Conservation (phyloP, 1,284 basidiomycete genomes). For the Ceratobasidium theobromae region DNA sequence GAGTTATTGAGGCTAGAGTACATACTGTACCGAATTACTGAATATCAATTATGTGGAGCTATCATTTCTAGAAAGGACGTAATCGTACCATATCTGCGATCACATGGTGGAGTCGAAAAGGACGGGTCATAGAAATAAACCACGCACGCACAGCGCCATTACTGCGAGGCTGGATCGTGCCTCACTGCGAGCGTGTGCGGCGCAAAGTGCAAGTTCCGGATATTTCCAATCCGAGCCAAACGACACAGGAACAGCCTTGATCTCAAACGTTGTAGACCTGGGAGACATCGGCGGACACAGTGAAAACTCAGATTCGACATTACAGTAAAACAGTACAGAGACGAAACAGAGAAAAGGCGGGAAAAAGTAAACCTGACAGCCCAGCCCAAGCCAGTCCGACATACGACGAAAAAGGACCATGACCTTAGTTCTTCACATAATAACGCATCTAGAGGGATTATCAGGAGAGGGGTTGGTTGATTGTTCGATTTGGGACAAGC, state of each 20-base stretch:
- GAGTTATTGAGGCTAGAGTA: slow-evolving; percentile 1
- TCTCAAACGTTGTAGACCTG: too few relatives aligned
- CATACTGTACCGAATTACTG: slow-evolving; percentile 4
- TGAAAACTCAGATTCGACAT: slow-evolving; percentile 15
- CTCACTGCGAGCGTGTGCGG: too few relatives aligned
- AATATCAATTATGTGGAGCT: slow-evolving; percentile 4
- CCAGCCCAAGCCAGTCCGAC: slow-evolving; percentile 14
- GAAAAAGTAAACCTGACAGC: slow-evolving; percentile 2
- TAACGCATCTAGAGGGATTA: slow-evolving; percentile 58
- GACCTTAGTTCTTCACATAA: slow-evolving; percentile 61
- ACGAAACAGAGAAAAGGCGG: not conserved
- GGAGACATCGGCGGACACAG: slow-evolving; percentile 3
- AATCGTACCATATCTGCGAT: not conserved
- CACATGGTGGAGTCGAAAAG: slow-evolving; percentile 14
- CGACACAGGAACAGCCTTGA: too few relatives aligned
- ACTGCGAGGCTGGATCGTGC: slow-evolving; percentile 16
- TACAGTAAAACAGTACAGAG: not conserved
- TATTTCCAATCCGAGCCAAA: too few relatives aligned
- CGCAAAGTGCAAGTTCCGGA: too few relatives aligned
- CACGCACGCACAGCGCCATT: slow-evolving; percentile 12
- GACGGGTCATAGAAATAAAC: slow-evolving; percentile 4
- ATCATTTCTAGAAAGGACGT: not conserved
- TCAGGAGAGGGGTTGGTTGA: slow-evolving; percentile 42
- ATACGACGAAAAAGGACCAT: too few relatives aligned
- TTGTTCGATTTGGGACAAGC: slow-evolving; percentile 85